phyloP scores from a whole-genome alignment of 495 filamentous ascomycete genomes.

The Penicillium diatomitis region DNA sequence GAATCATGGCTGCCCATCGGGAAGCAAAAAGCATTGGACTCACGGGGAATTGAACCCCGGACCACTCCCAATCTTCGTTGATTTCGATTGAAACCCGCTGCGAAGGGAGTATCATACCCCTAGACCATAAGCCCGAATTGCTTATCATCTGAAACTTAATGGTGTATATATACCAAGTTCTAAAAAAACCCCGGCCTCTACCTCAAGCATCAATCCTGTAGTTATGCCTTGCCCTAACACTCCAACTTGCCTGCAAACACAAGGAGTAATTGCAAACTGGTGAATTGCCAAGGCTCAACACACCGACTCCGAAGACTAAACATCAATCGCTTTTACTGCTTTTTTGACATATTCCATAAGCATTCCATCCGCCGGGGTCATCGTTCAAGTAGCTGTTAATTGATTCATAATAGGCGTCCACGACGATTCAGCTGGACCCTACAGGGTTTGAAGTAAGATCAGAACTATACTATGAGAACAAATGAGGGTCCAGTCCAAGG shows the following conservation, averaged over 20 bases:
- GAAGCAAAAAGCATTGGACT: not conserved
- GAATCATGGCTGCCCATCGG: not conserved
- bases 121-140: not conserved
- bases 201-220: no score
- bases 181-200: no score
- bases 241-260: no score
- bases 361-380: not conserved
- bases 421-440: no score
- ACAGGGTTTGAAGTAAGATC: no score
- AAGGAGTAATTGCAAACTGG: no score
- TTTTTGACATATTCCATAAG: not conserved
- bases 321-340: no score
- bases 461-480: not conserved
- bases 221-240: no score
- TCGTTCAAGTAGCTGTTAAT: not conserved
- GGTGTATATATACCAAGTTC: no score
- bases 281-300: no score
- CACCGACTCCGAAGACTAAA: no score
- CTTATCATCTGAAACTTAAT: not conserved
- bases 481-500: slow-evolving; percentile 14
- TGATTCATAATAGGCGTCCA: not conserved
- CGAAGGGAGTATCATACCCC: slow-evolving; percentile 2
- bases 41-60: slow-evolving; percentile 2
- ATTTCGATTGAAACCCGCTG: not conserved
- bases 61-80: not conserved